phyloP scores from a whole-genome alignment of 2,329 filamentous ascomycete genomes.

The Fusarium sp. region DNA sequence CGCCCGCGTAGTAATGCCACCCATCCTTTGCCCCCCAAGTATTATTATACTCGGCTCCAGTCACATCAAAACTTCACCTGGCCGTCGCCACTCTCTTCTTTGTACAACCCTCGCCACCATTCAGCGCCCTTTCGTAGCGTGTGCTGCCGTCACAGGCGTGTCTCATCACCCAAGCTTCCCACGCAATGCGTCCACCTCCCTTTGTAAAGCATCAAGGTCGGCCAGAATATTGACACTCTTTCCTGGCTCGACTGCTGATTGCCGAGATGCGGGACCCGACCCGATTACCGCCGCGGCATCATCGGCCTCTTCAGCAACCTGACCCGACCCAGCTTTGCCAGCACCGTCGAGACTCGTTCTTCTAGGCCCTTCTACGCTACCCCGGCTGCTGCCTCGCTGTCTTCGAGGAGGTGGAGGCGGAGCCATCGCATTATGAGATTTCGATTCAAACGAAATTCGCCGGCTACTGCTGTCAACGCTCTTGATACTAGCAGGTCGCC shows the following conservation, averaged over 20 bases:
- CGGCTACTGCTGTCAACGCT: conserved; percentile 52
- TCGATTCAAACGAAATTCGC: conserved; percentile 43
- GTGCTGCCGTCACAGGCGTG: background rate
- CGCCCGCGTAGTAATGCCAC: conserved; percentile 28
- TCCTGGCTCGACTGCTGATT: conserved; percentile 39
- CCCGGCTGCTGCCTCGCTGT: conserved; percentile 57
- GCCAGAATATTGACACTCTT: conserved; percentile 70
- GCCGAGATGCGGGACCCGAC: conserved; percentile 29
- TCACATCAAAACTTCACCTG: conserved; percentile 16
- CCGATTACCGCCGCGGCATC: conserved; percentile 9
- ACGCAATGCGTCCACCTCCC: conserved; percentile 75
- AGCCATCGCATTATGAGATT: conserved; percentile 44
- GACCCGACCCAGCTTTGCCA: conserved; percentile 28
- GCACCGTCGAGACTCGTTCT: conserved; percentile 49
- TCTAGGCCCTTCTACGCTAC: conserved; percentile 52
- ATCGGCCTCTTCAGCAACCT: conserved; percentile 28
- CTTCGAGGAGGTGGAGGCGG: conserved; percentile 62
- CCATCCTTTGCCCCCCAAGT: conserved; percentile 11
- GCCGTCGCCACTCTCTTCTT: conserved; percentile 18
- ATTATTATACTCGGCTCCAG: conserved; percentile 17
- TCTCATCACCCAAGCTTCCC: conserved; percentile 45
- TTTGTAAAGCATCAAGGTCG: conserved; percentile 75
- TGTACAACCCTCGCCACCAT: conserved; percentile 17
- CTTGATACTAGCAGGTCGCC: conserved; percentile 56
- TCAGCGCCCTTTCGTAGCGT: conserved; percentile 2